Percentiles rank a stretch among this genome's conserved stretches.
Evolutionary conservation across 2,329 filamentous ascomycete genomes (phyloP).

Genomic region (Monilinia aucupariae): DNA sequence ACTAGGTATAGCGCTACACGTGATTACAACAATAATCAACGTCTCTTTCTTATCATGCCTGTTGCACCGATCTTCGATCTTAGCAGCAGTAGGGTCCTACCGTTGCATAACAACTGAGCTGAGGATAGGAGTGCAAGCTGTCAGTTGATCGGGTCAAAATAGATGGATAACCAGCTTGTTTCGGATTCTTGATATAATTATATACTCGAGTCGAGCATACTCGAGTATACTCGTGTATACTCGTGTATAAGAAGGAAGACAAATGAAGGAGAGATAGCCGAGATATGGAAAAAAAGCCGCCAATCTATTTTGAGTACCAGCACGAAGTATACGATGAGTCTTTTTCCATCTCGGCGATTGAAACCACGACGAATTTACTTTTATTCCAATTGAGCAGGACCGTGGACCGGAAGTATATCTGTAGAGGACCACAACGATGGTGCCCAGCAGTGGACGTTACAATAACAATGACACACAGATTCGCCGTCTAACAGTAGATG

Average conservation of each 20-base stretch:
- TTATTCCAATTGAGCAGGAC: not conserved
- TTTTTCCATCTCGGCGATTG: too few species aligned
- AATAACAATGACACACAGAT: not conserved
- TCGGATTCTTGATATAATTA: not conserved
- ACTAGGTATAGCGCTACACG: too few species aligned
- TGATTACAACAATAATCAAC: too few species aligned
- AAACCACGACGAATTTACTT: too few species aligned
- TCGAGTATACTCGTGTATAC: too few species aligned
- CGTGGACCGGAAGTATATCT: not conserved
- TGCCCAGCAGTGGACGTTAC: not conserved
- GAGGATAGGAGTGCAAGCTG: not conserved
- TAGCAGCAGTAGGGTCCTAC: slow-evolving; percentile 4
- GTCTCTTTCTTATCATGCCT: not conserved
- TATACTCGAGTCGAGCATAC: too few species aligned
- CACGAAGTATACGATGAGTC: too few species aligned
- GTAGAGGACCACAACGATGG: not conserved
- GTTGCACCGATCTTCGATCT: too few species aligned
- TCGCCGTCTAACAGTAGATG: too few species aligned
- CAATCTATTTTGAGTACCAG: too few species aligned
- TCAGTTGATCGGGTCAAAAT: not conserved
- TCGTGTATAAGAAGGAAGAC: too few species aligned
- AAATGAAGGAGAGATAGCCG: slow-evolving; percentile 6
- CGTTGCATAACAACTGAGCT: not conserved
- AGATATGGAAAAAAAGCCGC: not conserved
- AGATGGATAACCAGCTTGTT: not conserved